Conservation (phyloP, 495 filamentous ascomycete genomes). For the Neurospora sp. region DNA sequence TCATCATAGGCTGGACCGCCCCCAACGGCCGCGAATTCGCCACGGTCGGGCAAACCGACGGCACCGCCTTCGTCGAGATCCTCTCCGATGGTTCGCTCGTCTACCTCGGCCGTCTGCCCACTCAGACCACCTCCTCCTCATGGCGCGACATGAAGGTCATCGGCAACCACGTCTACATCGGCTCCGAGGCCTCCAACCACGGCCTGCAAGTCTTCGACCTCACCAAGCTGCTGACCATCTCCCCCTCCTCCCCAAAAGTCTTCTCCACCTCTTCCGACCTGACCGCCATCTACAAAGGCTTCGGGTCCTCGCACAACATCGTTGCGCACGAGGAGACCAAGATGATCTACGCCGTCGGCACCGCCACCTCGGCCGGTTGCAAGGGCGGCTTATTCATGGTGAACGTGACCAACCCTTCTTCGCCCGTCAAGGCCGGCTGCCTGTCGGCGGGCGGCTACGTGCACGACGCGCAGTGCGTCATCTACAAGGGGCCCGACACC, state of each 20-base stretch:
- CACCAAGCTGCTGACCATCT: conserved; percentile 21
- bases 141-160: conserved; percentile 39
- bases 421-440: conserved; percentile 38
- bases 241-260: conserved; percentile 8
- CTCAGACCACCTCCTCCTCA: conserved; percentile 17
- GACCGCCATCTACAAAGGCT: conserved; percentile 12
- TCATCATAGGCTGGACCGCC: too few species aligned
- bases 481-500: conserved; percentile 45
- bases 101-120: conserved; percentile 40
- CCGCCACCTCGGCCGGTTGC: conserved; percentile 28
- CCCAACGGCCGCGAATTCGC: conserved; percentile 35
- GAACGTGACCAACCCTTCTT: conserved; percentile 36
- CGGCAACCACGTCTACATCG: conserved; percentile 35
- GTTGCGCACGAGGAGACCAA: conserved; percentile 39
- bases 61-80: conserved; percentile 40
- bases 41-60: conserved; percentile 39
- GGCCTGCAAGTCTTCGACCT: conserved; percentile 41
- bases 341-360: conserved; percentile 36
- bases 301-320: conserved; percentile 30
- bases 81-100: conserved; percentile 27
- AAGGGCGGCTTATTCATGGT: conserved; percentile 44
- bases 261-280: conserved; percentile 14
- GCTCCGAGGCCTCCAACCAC: conserved; percentile 33
- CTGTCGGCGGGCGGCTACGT: conserved; percentile 44
- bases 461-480: conserved; percentile 50